These are phyloP conservation scores for Pythium aristosporum DNA, from an alignment of 352 stramenopile species.

Conservation along the genomic window DNA sequence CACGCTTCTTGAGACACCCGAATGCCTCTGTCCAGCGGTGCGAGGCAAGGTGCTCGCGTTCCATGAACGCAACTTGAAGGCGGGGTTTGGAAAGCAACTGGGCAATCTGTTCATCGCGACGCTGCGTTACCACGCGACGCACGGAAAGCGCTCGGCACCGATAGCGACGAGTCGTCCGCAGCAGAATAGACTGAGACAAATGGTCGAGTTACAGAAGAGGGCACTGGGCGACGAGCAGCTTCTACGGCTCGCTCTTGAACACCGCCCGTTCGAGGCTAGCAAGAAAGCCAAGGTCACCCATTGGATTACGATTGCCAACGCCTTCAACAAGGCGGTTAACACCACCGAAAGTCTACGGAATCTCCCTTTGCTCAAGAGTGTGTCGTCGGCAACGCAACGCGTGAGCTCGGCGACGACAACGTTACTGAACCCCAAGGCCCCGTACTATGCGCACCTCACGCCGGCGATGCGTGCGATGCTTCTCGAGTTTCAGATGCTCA, in stretches of 20 bases:
- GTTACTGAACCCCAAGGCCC: background rate
- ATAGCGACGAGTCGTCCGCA: background rate
- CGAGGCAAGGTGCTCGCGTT: constrained; percentile 1
- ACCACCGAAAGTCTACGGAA: background rate
- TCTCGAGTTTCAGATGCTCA: background rate
- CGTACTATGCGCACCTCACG: background rate
- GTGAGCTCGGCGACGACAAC: background rate
- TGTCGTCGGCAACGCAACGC: background rate
- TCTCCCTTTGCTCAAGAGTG: background rate
- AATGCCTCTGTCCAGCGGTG: background rate
- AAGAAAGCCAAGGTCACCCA: background rate
- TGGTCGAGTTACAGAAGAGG: background rate
- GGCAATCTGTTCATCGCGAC: background rate
- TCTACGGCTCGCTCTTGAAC: background rate
- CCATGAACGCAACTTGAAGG: constrained; percentile 2
- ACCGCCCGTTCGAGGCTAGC: background rate
- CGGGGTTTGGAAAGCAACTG: background rate
- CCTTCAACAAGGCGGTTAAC: background rate
- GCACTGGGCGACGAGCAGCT: background rate
- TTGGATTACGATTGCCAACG: background rate
- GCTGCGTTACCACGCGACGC: background rate
- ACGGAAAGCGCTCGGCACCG: background rate
- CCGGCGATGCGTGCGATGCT: background rate
- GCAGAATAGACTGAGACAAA: background rate
- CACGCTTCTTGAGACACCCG: background rate